Percentiles rank a stretch among this genome's conserved stretches.
Conservation (phyloP, 1,284 basidiomycete genomes). For the Irpex sp. region DNA sequence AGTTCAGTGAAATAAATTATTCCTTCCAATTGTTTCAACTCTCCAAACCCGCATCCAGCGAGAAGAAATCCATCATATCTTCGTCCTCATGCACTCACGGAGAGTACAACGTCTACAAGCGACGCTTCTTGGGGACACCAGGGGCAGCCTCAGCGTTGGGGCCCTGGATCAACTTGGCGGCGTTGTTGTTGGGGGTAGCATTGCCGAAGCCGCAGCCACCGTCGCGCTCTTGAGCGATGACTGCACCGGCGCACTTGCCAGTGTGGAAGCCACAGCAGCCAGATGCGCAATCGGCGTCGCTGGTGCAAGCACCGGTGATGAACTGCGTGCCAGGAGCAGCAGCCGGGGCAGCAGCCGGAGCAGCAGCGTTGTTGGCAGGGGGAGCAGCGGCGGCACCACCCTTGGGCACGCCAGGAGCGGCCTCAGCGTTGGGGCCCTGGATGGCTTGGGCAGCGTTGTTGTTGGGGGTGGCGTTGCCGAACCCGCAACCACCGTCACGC, state of each 20-base stretch:
- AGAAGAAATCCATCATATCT: background rate
- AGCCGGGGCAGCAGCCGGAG: background rate
- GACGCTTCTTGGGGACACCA: background rate
- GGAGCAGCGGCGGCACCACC: background rate
- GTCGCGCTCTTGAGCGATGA: background rate
- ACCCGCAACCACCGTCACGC: conserved; percentile 1
- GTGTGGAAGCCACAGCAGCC: background rate
- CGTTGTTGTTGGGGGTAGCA: conserved; percentile 1
- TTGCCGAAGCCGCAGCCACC: background rate
- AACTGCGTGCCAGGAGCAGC: background rate
- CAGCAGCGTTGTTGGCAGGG: background rate
- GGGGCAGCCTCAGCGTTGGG: background rate
- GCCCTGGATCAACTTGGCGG: background rate
- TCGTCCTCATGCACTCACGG: background rate
- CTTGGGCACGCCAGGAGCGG: background rate
- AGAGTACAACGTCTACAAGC: background rate
- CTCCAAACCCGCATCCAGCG: background rate
- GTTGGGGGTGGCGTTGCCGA: background rate
- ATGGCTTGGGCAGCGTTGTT: conserved; percentile 1
- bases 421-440: conserved; percentile 1
- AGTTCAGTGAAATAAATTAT: background rate
- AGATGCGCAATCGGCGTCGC: background rate
- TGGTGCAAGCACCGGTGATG: background rate
- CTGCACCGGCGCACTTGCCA: background rate
- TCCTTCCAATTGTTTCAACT: background rate